Conservation (phyloP, 805 yeast genomes). For the Saccharomycopsis capsularis region DNA sequence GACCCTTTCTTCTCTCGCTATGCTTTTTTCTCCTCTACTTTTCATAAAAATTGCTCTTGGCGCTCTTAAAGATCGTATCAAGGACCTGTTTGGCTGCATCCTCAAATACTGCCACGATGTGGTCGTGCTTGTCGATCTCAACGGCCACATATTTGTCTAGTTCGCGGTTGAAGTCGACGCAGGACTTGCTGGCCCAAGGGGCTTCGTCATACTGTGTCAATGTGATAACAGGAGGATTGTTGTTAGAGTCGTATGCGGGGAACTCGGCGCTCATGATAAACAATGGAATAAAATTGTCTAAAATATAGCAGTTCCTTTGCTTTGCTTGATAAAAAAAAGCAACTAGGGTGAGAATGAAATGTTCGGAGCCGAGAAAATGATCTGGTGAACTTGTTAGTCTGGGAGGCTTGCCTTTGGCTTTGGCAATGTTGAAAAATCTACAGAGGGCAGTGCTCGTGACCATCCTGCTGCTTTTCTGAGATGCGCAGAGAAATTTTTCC, state of each 20-base stretch:
- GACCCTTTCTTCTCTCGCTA: no score
- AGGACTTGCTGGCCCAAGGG: constrained; percentile 44
- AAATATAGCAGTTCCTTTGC: neutral
- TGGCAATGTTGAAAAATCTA: no score
- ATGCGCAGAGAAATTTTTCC: no score
- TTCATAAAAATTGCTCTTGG: constrained; percentile 27
- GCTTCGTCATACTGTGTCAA: constrained; percentile 44
- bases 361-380: no score
- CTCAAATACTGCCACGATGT: constrained; percentile 39
- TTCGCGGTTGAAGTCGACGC: constrained; percentile 33
- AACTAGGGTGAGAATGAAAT: no score
- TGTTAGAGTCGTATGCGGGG: constrained; percentile 36
- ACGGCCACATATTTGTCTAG: constrained; percentile 37
- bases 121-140: constrained; percentile 37
- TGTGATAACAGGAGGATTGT: constrained; percentile 41
- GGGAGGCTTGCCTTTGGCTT: no score
- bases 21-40: no score
- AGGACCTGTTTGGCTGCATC: constrained; percentile 33
- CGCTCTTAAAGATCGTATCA: constrained; percentile 40
- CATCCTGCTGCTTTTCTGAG: no score
- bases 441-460: no score
- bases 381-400: no score
- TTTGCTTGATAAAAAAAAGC: no score
- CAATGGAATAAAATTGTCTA: no score
- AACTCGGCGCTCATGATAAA: neutral